Conservation (phyloP, 2,329 filamentous ascomycete genomes). For the Cladorrhinum sp. region DNA sequence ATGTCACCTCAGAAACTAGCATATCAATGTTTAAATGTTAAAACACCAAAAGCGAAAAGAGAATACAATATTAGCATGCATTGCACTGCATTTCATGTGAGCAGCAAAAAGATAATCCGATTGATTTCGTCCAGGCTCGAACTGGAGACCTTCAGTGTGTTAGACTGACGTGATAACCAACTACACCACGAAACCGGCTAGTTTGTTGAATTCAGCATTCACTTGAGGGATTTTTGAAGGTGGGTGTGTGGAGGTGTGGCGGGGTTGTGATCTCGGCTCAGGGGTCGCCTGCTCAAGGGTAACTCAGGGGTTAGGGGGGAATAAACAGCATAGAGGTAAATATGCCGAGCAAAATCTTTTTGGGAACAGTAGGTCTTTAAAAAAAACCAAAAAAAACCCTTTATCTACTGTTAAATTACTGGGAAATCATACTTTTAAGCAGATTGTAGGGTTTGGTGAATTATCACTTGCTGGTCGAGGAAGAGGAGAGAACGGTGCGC, state of each 20-base stretch:
- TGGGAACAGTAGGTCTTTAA: too few relatives aligned
- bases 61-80: neutral
- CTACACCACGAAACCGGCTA: constrained; percentile 33
- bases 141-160: constrained; percentile 38
- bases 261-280: neutral
- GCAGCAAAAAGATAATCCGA: neutral
- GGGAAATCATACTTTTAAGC: too few relatives aligned
- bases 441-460: too few relatives aligned
- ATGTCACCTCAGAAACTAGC: neutral
- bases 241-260: neutral
- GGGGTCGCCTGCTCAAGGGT: neutral
- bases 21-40: neutral
- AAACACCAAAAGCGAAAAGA: neutral
- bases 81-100: neutral
- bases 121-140: constrained; percentile 30
- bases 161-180: constrained; percentile 51
- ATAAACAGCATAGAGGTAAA: neutral
- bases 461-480: too few relatives aligned
- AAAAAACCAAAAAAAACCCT: too few relatives aligned
- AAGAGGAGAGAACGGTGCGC: too few relatives aligned
- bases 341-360: too few relatives aligned
- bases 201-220: neutral
- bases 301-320: neutral
- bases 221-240: neutral
- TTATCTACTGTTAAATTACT: too few relatives aligned